Conservation (phyloP, 2,329 filamentous ascomycete species). For the Pseudocercospora musae region DNA sequence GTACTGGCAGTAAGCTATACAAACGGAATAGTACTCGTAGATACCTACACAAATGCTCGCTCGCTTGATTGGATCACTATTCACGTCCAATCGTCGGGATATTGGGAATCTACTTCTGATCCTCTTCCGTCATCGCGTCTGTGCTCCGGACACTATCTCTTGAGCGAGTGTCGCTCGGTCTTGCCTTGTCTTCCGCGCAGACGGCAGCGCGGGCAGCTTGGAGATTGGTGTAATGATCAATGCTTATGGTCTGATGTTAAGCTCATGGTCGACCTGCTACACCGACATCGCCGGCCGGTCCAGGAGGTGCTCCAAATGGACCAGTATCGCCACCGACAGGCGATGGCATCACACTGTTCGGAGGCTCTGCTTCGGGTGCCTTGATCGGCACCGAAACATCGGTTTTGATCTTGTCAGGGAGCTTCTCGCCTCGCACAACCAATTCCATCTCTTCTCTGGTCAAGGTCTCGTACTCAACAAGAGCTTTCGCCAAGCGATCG, state of each 20-base stretch:
- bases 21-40: not conserved
- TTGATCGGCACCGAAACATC: constrained; percentile 62
- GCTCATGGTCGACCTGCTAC: not conserved
- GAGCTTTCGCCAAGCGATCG: constrained; percentile 79
- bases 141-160: constrained; percentile 2
- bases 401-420: constrained; percentile 64
- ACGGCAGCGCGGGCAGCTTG: not conserved
- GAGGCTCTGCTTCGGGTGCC: constrained; percentile 52
- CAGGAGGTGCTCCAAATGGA: not conserved
- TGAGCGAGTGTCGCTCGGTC: not conserved
- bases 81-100: not conserved
- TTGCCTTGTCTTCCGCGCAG: not conserved
- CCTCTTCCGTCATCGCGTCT: constrained; percentile 2
- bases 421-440: constrained; percentile 80
- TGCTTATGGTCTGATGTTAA: not conserved
- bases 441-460: constrained; percentile 85
- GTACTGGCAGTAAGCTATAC: not conserved
- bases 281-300: not conserved
- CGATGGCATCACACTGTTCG: not conserved
- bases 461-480: constrained; percentile 92
- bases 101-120: not conserved
- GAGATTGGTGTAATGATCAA: not conserved
- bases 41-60: constrained; percentile 3
- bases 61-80: not conserved
- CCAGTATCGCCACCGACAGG: not conserved